Conservation (phyloP, 2,329 filamentous ascomycete genomes). For the Ceratocystis destructans region DNA sequence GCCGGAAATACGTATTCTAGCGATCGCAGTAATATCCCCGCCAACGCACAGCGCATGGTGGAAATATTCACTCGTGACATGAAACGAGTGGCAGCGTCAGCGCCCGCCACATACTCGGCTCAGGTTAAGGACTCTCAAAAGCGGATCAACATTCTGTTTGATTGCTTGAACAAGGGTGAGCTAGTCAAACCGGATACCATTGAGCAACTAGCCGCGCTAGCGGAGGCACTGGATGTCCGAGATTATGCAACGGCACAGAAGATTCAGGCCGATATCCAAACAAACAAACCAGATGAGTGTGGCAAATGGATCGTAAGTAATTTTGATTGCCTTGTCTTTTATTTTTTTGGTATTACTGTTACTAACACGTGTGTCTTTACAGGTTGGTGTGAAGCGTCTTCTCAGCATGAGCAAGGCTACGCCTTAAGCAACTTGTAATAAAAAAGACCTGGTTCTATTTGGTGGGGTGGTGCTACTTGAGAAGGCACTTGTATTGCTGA, state of each 20-base stretch:
- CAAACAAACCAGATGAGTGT: conserved; percentile 65
- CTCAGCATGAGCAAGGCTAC: conserved; percentile 70
- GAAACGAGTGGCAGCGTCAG: conserved; percentile 73
- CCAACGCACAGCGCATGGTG: conserved; percentile 60
- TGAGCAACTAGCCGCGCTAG: conserved; percentile 48
- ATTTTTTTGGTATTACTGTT: conserved; percentile 8
- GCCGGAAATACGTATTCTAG: conserved; percentile 46
- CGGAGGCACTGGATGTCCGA: conserved; percentile 51
- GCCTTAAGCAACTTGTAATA: conserved; percentile 30
- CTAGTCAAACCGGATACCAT: conserved; percentile 70
- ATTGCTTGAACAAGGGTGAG: conserved; percentile 93
- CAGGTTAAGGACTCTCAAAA: conserved; percentile 94
- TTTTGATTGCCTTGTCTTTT: background rate
- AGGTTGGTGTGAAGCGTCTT: conserved; percentile 64
- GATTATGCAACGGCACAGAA: conserved; percentile 54
- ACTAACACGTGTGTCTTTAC: conserved; percentile 29
- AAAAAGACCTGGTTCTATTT: background rate
- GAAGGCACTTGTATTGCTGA: background rate
- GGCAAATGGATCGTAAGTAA: conserved; percentile 72
- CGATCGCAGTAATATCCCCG: conserved; percentile 79
- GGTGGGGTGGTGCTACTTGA: background rate
- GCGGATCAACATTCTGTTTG: conserved; percentile 82
- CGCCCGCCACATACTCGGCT: conserved; percentile 70
- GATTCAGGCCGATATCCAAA: conserved; percentile 62
- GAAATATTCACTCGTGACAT: conserved; percentile 74